phyloP scores from a whole-genome alignment of 495 filamentous ascomycete genomes.

The Apiosordaria backusii region DNA sequence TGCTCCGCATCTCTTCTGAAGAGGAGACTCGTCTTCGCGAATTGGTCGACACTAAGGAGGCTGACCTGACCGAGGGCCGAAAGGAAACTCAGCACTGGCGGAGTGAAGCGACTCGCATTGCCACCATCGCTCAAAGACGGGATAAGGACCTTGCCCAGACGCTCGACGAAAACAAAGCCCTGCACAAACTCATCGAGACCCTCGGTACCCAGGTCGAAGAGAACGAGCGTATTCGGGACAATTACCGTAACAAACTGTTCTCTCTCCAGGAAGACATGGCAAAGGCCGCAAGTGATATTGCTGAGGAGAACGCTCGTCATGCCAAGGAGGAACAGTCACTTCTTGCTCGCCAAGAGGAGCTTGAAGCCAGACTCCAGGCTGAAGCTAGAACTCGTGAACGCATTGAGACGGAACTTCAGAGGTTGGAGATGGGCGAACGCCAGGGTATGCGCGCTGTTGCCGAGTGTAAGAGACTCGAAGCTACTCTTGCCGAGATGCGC shows the following conservation, averaged over 20 bases:
- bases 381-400: slow-evolving; percentile 74
- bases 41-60: slow-evolving; percentile 62
- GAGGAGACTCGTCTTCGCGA: slow-evolving; percentile 71
- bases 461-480: slow-evolving; percentile 61
- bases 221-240: slow-evolving; percentile 70
- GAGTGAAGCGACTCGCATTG: slow-evolving; percentile 45
- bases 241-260: slow-evolving; percentile 75
- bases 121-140: slow-evolving; percentile 39
- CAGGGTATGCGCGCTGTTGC: slow-evolving; percentile 58
- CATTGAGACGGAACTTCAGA: slow-evolving; percentile 72
- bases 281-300: slow-evolving; percentile 67
- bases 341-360: slow-evolving; percentile 69
- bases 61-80: slow-evolving; percentile 40
- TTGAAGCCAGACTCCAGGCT: slow-evolving; percentile 71
- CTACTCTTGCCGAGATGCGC: slow-evolving; percentile 59
- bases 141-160: slow-evolving; percentile 40
- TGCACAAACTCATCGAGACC: slow-evolving; percentile 63
- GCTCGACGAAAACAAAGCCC: slow-evolving; percentile 46
- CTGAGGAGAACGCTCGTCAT: slow-evolving; percentile 73
- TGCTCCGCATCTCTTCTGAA: slow-evolving; percentile 62
- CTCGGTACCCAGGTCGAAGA: slow-evolving; percentile 78
- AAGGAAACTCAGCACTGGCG: slow-evolving; percentile 50
- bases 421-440: slow-evolving; percentile 70
- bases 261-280: slow-evolving; percentile 82
- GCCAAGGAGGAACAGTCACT: slow-evolving; percentile 70